These are phyloP conservation scores for Trichoderma lentiforme DNA, from an alignment of 2,329 filamentous ascomycete genomes.

Conservation along the genomic window DNA sequence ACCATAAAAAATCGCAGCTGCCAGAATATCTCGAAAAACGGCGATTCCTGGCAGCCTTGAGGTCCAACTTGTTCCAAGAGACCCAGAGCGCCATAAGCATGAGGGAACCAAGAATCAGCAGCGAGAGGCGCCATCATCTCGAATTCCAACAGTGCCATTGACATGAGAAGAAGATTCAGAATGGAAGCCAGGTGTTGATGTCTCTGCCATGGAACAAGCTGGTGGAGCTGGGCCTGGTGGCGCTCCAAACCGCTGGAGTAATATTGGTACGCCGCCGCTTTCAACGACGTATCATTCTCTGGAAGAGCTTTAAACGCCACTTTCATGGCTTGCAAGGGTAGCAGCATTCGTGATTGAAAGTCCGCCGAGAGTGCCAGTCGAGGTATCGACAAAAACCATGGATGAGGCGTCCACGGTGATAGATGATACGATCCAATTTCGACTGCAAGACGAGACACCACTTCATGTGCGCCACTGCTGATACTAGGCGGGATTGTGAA, in stretches of 20 bases:
- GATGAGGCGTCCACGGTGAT: conserved; percentile 12
- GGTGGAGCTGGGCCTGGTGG: not conserved
- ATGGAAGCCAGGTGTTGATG: not conserved
- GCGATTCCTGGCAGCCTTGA: conserved; percentile 3
- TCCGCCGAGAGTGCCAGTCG: not conserved
- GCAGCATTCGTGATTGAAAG: not conserved
- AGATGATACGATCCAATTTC: conserved; percentile 6
- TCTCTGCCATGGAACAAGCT: not conserved
- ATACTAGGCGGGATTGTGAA: not conserved
- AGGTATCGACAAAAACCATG: conserved; percentile 1
- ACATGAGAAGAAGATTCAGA: not conserved
- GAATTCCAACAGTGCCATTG: conserved; percentile 10
- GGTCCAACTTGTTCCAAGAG: conserved; percentile 1
- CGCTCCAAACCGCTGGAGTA: not conserved
- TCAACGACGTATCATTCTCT: not conserved
- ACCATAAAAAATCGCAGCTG: conserved; percentile 10
- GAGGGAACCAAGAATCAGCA: conserved; percentile 3
- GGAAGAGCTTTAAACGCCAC: not conserved
- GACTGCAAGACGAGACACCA: conserved; percentile 2
- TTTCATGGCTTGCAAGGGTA: not conserved
- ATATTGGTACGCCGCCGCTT: not conserved
- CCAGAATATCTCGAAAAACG: conserved; percentile 16
- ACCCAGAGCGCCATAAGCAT: not conserved
- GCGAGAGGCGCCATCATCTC: conserved; percentile 14
- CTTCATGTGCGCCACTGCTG: not conserved